A percentile compares a stretch with the other conserved stretches of the same genome.
phyloP scores from a whole-genome alignment of 257 asterid species.

The Galeopsis tetrahit region DNA sequence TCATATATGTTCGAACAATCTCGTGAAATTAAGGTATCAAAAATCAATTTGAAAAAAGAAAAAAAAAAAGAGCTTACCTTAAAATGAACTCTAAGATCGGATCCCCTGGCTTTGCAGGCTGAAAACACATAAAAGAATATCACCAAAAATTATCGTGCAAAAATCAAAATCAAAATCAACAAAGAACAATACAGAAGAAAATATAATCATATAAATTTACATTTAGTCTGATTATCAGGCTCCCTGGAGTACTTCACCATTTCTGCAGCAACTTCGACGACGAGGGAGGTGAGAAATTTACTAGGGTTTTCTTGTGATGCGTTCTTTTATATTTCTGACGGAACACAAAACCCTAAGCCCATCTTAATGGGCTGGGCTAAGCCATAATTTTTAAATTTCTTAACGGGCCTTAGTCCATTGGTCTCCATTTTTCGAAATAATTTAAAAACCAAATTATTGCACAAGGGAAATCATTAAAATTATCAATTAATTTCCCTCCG shows the following conservation, averaged over 20 bases:
- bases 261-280: background rate
- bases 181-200: background rate
- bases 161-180: background rate
- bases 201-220: slow-evolving; percentile 22
- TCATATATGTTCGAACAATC: background rate
- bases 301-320: background rate
- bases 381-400: background rate
- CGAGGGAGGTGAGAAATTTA: background rate
- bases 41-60: background rate
- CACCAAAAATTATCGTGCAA: background rate
- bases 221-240: slow-evolving; percentile 51
- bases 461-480: too few species aligned
- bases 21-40: background rate
- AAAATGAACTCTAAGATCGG: slow-evolving; percentile 64
- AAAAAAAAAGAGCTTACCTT: slow-evolving; percentile 37
- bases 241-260: slow-evolving; percentile 58
- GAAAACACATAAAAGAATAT: slow-evolving; percentile 23
- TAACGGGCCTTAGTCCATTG: background rate
- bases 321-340: background rate
- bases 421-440: too few species aligned
- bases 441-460: too few species aligned
- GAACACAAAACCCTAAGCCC: background rate
- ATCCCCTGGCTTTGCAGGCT: slow-evolving; percentile 68
- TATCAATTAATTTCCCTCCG: too few species aligned
- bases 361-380: background rate